Base-by-base conservation (phyloP, 2,329 filamentous ascomycete species). In the Arthrobotrys entomopaga region DNA sequence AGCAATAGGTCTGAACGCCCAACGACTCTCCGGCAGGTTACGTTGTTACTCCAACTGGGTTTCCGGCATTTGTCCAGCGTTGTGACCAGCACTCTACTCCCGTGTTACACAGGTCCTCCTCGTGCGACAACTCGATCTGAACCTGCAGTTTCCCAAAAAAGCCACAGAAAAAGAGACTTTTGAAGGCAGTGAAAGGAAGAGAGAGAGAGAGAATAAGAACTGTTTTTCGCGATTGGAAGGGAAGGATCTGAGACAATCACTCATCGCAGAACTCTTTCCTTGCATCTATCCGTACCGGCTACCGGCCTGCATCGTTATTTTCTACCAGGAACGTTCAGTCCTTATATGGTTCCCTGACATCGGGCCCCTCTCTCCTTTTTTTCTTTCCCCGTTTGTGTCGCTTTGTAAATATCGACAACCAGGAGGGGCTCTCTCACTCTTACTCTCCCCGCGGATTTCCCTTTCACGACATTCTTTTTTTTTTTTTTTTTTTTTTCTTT, bases 201-300 rank as follows among this genome's bases (percentile, higher is more conserved):
- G n/a, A n/a, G 29, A 67, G 54, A 59, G 13, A 56, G 38, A 52
- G 42, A 22, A 58, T 57, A n/a, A 48, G 19, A 52, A 64, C 59
- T 71, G 58, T 53, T 57, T 48, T 72, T 58, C 59, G 49, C 46
- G 53, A 58, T 65, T 46, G 46, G 22, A 67, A 29, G 43, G 54
- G 59, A 42, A 63, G 54, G 67, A 72, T 65, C 67, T 52, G 54
- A 65, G 67, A 72, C 67, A 72, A 72, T 65, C 67, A 60, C 26
- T 19, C 29, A 34, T 34, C 29, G 29, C n/a, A 38, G 10, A 19
- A 54, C 3, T 16, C 52, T 53, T 42, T n/a, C 16, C 16, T 48
- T 42, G n/a, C 54, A 38, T 46, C 49, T 46, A 34, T 13, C 20
- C 58, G 56, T 19, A 43, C 24, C 59, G 29, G 19, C 46, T 53